Base-by-base conservation (phyloP, 371 early-diverging fungal species). In the Mortierella sp. region DNA sequence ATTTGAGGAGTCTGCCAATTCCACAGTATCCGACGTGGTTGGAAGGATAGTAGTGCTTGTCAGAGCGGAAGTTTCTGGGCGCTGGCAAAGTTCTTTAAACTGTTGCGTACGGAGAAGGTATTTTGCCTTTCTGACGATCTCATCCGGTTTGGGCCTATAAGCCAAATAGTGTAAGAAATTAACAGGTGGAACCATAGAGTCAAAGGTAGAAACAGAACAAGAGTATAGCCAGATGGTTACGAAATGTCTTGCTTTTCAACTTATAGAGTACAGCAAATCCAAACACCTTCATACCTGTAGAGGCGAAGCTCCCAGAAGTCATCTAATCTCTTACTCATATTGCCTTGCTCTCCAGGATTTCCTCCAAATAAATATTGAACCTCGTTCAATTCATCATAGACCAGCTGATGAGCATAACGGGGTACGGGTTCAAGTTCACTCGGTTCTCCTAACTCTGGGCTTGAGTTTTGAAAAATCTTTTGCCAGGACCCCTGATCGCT, bases 291-390 rank as follows among this genome's bases (percentile, higher is more conserved):
- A 73, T 86, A 93, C 93, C 93, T 86, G 40, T 83, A 75, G 26
- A 96, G 82, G 15, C 80, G 81, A 23, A 96, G 84, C 64, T 91
- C 89, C 97, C 97, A 96, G 70, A 96, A 93, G 76, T 96, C 97
- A 66, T 94, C 90, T 29, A 96, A 76, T 17, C 97, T 86, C 68
- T 86, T 74, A 64, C 81, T 86, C 19, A 83, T 70, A 43, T 89
- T 83, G 13, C 69, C 75, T 5, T 68, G 61, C 35, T 89, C 92
- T 0, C 95, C 94, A 12, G 96, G 95, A 71, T 96, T 96, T 15
- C 97, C 97, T 13, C 96, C 97, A 85, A 96, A 96, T 51, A 96
- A 67, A 81, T 92, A 96, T 34, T 95, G 93, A 0, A 85, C 76
- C 59, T 87, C 86, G 9, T 86, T 83, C 7, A 65, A 72, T 0